A percentile compares a stretch with the other conserved stretches of the same genome.
phyloP scores from a whole-genome alignment of 345 rosid species.

The Aquilaria sinensis region DNA sequence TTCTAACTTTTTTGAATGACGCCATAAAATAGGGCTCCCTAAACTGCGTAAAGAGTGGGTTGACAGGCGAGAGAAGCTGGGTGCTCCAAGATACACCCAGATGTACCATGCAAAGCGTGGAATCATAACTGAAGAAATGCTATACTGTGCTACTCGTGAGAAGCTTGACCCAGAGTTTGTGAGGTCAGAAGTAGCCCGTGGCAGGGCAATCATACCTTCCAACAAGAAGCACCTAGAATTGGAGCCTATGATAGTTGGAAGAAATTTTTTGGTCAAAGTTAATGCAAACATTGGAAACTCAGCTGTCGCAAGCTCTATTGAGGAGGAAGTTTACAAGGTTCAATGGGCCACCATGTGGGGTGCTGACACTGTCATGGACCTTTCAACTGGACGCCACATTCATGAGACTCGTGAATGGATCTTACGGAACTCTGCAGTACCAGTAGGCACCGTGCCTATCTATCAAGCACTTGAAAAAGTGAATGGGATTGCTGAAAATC shows the following conservation, averaged over 20 bases:
- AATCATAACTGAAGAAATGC: constrained; percentile 90
- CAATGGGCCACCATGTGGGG: constrained; percentile 99
- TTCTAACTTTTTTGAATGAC: constrained; percentile 7
- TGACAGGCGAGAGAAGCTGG: constrained; percentile 69
- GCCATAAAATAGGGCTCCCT: constrained; percentile 68
- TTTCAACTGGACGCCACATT: constrained; percentile 96
- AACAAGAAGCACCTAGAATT: constrained; percentile 94
- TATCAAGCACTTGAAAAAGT: constrained; percentile 99
- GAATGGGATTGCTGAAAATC: constrained; percentile 86
- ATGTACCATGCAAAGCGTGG: constrained; percentile 99
- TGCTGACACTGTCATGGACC: constrained; percentile 98
- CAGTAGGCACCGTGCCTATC: constrained; percentile 95
- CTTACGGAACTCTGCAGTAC: constrained; percentile 87
- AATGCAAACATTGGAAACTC: constrained; percentile 98
- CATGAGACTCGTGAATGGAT: constrained; percentile 99
- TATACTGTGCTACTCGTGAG: constrained; percentile 89
- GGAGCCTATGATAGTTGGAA: constrained; percentile 94
- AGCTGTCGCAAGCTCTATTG: constrained; percentile 91
- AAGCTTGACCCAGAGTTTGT: constrained; percentile 96
- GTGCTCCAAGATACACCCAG: constrained; percentile 81
- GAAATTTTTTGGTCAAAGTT: constrained; percentile 93
- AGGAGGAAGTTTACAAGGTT: constrained; percentile 97
- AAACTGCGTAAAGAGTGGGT: constrained; percentile 88
- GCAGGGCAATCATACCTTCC: constrained; percentile 96
- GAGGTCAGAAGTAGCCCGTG: constrained; percentile 95